Evolutionary conservation across 306 rosid genomes (phyloP), one percentile per base, ranked within the genome.

Genomic region (Prunus mira): DNA sequence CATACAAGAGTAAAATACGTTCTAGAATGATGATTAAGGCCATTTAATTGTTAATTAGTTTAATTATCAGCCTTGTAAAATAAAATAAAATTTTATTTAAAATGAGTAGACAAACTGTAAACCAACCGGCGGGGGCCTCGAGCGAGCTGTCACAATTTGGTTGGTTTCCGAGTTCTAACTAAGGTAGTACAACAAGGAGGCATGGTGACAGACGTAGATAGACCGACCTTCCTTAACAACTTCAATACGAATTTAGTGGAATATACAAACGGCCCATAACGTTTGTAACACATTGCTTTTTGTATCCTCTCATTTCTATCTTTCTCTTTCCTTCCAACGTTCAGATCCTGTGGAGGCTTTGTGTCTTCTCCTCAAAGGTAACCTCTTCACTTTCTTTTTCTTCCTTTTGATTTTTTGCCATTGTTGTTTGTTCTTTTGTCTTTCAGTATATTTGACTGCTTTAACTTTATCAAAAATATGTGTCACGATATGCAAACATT

Each of bases 351-450:
- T 46, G 65, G 14, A 58, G 41, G 4, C 46, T 65, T 24, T 84
- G 70, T 18, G 61, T 69, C 43, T 76, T 76, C 61, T 71, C 79
- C 67, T 78, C 62, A 32, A 75, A 71, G 85, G 88, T 80, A 82
- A 60, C 61, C 38, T n/a, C 54, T 64, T 71, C 22, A 45, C 32
- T 58, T 55, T 54, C 22, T 5, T 64, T 64, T 46, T 68, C 41
- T 57, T 54, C 24, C 27, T 71, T 74, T 71, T 1, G 43, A 65
- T 49, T 20, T 58, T 75, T 70, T 34, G 43, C 43, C 43, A 34
- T 34, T 6, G 43, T 41, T 38, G 12, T 20, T 47, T 76, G 67
- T 34, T 41, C 71, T 78, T 61, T 34, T 34, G 9, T 34, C 43
- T 34, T 34, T 34, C 43, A 34, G 43, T 6, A 34, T 34, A 6